phyloP scores from a whole-genome alignment of 257 asterid species.

The Nicotiana sylvestris region DNA sequence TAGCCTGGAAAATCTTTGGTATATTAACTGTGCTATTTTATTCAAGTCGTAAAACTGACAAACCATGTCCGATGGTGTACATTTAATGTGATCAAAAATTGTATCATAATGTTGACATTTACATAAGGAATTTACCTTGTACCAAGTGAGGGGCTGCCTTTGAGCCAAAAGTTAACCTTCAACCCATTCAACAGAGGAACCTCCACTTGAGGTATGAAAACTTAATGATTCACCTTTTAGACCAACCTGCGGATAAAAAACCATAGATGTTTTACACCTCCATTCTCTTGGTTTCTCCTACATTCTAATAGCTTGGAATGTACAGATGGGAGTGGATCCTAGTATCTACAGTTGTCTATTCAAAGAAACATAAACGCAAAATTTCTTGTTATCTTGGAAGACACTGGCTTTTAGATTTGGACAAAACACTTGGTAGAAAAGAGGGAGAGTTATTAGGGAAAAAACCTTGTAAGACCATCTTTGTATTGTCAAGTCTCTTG shows the following conservation, averaged over 20 bases:
- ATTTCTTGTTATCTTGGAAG: background rate
- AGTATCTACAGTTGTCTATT: no score
- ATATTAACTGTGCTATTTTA: no score
- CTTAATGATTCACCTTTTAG: conserved; percentile 60
- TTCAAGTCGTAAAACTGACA: background rate
- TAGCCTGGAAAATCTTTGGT: conserved; percentile 34
- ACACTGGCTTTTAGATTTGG: background rate
- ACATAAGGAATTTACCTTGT: conserved; percentile 49
- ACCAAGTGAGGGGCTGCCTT: conserved; percentile 88
- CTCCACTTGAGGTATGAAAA: conserved; percentile 47
- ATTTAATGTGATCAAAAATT: background rate
- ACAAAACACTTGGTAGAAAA: background rate
- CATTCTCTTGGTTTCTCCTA: no score
- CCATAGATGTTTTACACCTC: background rate
- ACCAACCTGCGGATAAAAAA: conserved; percentile 47
- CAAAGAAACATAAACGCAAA: background rate
- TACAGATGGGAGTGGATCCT: no score
- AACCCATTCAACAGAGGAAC: conserved; percentile 69
- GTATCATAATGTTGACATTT: no score
- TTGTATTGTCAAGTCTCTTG: conserved; percentile 75
- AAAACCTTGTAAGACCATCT: conserved; percentile 73
- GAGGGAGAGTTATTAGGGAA: background rate
- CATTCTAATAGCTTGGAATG: no score
- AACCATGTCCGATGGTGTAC: background rate
- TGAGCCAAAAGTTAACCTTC: conserved; percentile 51